Evolutionary conservation across 805 yeast genomes (phyloP), one percentile per base, ranked within the genome.

Genomic region (Lipomyces orientalis): DNA sequence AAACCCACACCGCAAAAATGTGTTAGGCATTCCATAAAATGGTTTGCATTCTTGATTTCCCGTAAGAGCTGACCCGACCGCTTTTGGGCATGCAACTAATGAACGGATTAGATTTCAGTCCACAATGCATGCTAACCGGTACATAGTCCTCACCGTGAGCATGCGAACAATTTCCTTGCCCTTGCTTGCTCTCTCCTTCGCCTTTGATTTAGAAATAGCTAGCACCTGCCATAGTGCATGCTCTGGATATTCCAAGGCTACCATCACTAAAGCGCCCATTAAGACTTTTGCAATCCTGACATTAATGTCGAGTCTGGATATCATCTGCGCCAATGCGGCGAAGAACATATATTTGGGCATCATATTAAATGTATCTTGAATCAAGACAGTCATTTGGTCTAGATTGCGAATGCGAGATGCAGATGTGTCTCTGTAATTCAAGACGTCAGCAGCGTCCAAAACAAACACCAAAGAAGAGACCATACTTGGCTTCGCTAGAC

Each of bases 141-240:
- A 16, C 16, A 9, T 43, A 25, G 55, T 31, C 19, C 55, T 9
- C 55, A 52, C 55, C 29, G 34, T 37, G 34, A 63, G 29, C 29
- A 57, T 60, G 10, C 68, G 54, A 6, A 85, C 73, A 35, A 88
- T 83, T 39, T 78, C 78, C 33, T 76, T 78, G 14, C 88, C 90
- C 61, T 82, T 78, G 19, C 75, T 72, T 2, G 79, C 79, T 71
- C 91, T 80, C 16, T 81, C 82, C 12, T 77, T 69, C 33, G 83
- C 82, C 1, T 79, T 81, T 0, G 97, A 91, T 64, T 88, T 87
- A 3, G 83, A 80, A 70, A 91, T 88, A 0, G 94, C 88, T 52
- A 90, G 80, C 0, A 91, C 86, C 10, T 89, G 86, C 96, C 98
- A 95, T n/a, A 95, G 80, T 25, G 93, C 87, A 68, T 91, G 94